Evolutionary conservation across 192 early-diverging fungal species (phyloP).

Genomic region (Podila verticillata): DNA sequence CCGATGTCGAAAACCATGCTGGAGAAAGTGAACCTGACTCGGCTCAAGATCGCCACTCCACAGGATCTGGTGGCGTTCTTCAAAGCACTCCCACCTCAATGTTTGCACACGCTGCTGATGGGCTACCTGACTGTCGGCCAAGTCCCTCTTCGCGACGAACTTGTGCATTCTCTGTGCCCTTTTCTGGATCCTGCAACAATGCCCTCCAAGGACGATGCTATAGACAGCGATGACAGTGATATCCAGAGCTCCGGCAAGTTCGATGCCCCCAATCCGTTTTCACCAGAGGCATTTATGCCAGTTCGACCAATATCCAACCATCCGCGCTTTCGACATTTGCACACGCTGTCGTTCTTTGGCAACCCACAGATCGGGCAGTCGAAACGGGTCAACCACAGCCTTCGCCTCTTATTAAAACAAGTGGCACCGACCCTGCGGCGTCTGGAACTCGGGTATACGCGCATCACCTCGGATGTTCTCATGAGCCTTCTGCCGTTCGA

Average conservation of each 20-base stretch:
- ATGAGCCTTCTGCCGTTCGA: neutral
- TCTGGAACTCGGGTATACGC: constrained; percentile 36
- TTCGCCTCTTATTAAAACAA: constrained; percentile 9
- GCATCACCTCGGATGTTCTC: constrained; percentile 7
- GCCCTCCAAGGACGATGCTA: neutral
- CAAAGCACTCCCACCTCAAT: constrained; percentile 11
- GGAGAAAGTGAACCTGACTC: constrained; percentile 37
- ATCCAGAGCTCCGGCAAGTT: too few relatives aligned
- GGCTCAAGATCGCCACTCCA: constrained; percentile 21
- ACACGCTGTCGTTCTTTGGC: constrained; percentile 35
- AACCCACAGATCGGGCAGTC: constrained; percentile 21
- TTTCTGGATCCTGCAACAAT: neutral
- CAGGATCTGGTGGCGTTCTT: constrained; percentile 12
- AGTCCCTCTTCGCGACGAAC: constrained; percentile 12
- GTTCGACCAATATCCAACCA: neutral
- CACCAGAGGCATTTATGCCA: neutral
- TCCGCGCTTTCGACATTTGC: constrained; percentile 10
- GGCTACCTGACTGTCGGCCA: constrained; percentile 29
- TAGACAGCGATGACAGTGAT: neutral
- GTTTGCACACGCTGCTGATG: constrained; percentile 32
- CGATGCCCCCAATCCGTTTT: neutral
- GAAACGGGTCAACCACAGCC: neutral
- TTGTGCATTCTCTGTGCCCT: constrained; percentile 7
- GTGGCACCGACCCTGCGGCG: constrained; percentile 15
- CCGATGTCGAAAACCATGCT: neutral